Evolutionary conservation across 2,329 filamentous ascomycete species (phyloP), one percentile per base, ranked within the genome.

Genomic region (Hypoxylon sp.): DNA sequence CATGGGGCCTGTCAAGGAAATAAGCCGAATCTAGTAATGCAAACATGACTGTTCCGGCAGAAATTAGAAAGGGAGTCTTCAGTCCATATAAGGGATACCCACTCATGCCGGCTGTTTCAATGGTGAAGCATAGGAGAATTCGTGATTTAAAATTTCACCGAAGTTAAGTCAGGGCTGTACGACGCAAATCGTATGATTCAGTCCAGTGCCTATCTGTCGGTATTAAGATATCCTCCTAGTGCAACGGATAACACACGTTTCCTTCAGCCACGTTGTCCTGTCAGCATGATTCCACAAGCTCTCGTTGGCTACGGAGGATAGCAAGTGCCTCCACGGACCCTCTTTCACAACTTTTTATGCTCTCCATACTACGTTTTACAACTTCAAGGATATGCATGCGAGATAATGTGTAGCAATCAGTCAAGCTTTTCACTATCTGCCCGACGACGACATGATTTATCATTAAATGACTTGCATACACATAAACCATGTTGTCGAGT

Each of bases 81-180:
- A 44, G 39, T 17, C 22, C 13, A 26, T 33, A 17, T 39, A n/a
- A 19, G 5, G 39, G 24, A n/a, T 53, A 17, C 53, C 24, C 22
- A 56, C 47, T 11, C 8, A 26, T 13, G 5, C 3, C 22, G 13
- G 11, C 37, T 57, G 31, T 62, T 47, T 47, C 37, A 44, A 56
- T 35, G 35, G 29, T 17, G 9, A 52, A 42, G 39, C 10, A 29
- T 14, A n/a, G 24, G 22, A 55, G 31, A 54, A 54, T 39, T 53
- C 11, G 53, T 22, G 47, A 52, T 52, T 54, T 64, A 26, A 67
- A 48, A 56, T 44, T 63, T 62, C 61, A 70, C 68, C 68, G 68
- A 70, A 58, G 61, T 44, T 5, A 50, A 42, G 53, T 62, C 52
- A 48, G 52, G 48, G 44, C 44, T 63, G 67, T 67, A 63, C 57